Base-by-base conservation (phyloP, 495 filamentous ascomycete species). In the Paragyromitra xinjiangensis region DNA sequence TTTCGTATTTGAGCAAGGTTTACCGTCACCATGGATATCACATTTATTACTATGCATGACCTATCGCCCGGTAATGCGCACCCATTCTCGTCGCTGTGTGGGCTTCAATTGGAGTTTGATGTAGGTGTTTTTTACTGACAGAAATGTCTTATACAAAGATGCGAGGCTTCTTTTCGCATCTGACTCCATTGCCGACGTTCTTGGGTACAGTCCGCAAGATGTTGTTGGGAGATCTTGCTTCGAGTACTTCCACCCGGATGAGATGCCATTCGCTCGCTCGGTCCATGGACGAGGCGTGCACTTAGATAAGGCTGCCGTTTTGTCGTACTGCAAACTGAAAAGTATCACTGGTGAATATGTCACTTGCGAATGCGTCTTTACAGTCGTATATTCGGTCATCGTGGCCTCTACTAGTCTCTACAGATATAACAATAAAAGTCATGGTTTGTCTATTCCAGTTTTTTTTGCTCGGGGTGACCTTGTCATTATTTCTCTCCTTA, bases 11-110 rank as follows among this genome's bases (percentile, higher is more conserved):
- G 42, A 75, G 42, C 45, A 34, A 71, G 58, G 14, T 39, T 61
- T 75, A 7, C 37, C 50, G 44, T 55, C 83, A 84, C 78, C 81
- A 95, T 95, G 93, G 93, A 95, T 85, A 92, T 92, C 77, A 97
- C 93, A 55, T 96, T 96, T 85, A 96, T 97, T 85, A 93, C 93
- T 75, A 96, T 96, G 78, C 93, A 96, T 84, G 93, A 94, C 90
- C 40, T 80, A 45, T 74, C 77, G 42, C 58, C 63, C 84, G 85
- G 91, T 88, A 78, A 75, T 79, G 55, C 61, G 37, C 67, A 63
- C 50, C 51, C 50, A 11, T 40, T 42, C 51, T 65, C 26, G 42
- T 71, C 63, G 16, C 5, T n/a, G 51, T 68, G 75, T 66, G 50
- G 70, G 44, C 37, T 65, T 66, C 62, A 65, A 66, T 56, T 65